A percentile compares a stretch with the other conserved stretches of the same genome.
These are phyloP conservation scores for Brassica juncea DNA, from an alignment of 345 rosid genomes.

Conservation along the genomic window DNA sequence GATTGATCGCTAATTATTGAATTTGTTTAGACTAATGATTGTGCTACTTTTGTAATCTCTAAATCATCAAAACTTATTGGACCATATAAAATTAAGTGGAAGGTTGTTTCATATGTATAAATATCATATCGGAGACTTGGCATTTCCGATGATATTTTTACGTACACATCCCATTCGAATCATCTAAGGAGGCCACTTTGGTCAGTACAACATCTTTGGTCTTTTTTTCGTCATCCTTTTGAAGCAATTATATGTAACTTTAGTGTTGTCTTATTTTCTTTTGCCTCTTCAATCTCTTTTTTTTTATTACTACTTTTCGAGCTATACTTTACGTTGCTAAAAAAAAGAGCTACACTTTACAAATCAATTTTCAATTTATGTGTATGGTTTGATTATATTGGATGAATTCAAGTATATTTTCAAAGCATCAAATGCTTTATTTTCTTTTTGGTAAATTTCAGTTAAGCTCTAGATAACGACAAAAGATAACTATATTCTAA, in stretches of 20 bases:
- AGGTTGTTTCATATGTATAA: neutral
- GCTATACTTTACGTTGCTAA: neutral
- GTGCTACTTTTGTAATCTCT: neutral
- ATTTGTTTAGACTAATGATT: neutral
- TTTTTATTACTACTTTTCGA: neutral
- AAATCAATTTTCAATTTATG: neutral
- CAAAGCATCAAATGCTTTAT: neutral
- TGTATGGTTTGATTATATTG: neutral
- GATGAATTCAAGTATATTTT: neutral
- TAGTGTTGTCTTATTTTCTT: conserved; percentile 7
- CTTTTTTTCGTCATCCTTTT: neutral
- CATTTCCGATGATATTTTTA: neutral
- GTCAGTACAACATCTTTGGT: conserved; percentile 4
- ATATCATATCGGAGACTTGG: neutral
- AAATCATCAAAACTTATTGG: neutral
- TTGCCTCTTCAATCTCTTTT: neutral
- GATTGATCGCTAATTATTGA: neutral
- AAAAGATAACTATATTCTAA: neutral
- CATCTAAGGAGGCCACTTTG: conserved; percentile 11
- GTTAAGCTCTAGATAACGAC: neutral
- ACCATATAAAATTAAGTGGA: conserved; percentile 9
- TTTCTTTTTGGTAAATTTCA: neutral
- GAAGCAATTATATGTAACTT: conserved; percentile 5
- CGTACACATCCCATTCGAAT: conserved; percentile 21
- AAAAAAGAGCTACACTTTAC: no score